Evolutionary conservation across 1,284 basidiomycete species (phyloP).

Genomic region (Fomitopsis betulina): DNA sequence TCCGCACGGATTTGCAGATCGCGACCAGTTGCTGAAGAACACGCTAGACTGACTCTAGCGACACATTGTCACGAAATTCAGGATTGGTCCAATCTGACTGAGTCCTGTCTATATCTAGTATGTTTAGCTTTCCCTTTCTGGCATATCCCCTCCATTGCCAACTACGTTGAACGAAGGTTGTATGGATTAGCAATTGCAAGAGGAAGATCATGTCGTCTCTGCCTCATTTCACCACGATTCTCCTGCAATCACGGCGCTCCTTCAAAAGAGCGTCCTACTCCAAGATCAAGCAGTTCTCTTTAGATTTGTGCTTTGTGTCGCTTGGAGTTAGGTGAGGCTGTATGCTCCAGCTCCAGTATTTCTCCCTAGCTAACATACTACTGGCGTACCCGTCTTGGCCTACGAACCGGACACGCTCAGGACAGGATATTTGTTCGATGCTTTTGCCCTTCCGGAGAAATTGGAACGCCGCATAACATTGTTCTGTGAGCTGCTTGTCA

Average conservation of each 20-base stretch:
- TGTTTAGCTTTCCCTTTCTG: too few species aligned
- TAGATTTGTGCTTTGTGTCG: slow-evolving; percentile 8
- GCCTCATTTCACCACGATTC: not conserved
- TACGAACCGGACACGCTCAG: slow-evolving; percentile 15
- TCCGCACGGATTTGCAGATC: too few species aligned
- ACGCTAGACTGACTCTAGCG: too few species aligned
- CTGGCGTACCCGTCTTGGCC: not conserved
- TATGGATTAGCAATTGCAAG: too few species aligned
- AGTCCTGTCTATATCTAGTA: too few species aligned
- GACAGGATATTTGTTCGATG: slow-evolving; percentile 39
- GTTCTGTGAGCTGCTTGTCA: slow-evolving; percentile 24
- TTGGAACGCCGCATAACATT: slow-evolving; percentile 12
- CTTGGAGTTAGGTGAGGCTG: slow-evolving; percentile 4
- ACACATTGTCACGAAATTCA: too few species aligned
- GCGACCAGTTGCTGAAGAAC: too few species aligned
- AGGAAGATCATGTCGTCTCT: not conserved
- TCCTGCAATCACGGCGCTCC: not conserved
- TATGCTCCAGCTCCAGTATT: not conserved
- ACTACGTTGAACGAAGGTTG: too few species aligned
- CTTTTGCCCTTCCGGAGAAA: slow-evolving; percentile 23
- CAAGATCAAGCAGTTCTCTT: slow-evolving; percentile 2
- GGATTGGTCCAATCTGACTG: too few species aligned
- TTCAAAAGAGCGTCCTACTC: not conserved
- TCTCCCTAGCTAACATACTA: not conserved
- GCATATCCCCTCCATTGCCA: too few species aligned